phyloP scores from a whole-genome alignment of 306 rosid genomes.

The Urtica urens region DNA sequence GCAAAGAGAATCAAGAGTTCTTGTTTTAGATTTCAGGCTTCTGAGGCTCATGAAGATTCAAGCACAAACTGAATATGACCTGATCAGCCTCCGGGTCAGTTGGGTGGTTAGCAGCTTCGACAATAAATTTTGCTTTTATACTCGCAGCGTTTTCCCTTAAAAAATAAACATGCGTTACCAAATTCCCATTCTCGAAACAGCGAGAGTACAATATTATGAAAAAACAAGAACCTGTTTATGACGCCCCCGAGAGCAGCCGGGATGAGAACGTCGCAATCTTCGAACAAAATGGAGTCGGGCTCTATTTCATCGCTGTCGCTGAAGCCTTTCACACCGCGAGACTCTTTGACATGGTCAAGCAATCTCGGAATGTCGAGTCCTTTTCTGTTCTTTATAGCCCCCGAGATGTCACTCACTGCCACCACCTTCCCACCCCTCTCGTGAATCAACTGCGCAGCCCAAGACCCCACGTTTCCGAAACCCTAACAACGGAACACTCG shows the following conservation, averaged over 20 bases:
- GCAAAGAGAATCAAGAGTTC: slow-evolving; percentile 6
- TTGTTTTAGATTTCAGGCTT: neutral
- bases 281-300: slow-evolving; percentile 46
- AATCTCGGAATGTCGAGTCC: slow-evolving; percentile 73
- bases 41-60: neutral
- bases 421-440: slow-evolving; percentile 82
- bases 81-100: slow-evolving; percentile 97
- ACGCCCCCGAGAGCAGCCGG: slow-evolving; percentile 99
- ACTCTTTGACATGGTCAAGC: slow-evolving; percentile 41
- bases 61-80: slow-evolving; percentile 31
- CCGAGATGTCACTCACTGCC: slow-evolving; percentile 79
- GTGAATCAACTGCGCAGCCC: slow-evolving; percentile 75
- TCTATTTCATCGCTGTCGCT: slow-evolving; percentile 56
- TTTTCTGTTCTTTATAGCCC: slow-evolving; percentile 60
- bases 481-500: slow-evolving; percentile 28
- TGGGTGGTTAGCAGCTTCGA: slow-evolving; percentile 95
- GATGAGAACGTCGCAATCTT: slow-evolving; percentile 74
- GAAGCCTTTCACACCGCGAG: slow-evolving; percentile 61
- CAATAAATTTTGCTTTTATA: slow-evolving; percentile 66
- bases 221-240: slow-evolving; percentile 50
- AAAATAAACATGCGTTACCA: too few species aligned
- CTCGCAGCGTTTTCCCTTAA: slow-evolving; percentile 84
- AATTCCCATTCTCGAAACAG: too few species aligned
- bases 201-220: neutral
- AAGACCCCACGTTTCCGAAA: slow-evolving; percentile 88